Conservation (phyloP, 306 rosid species). For the Citrullus mucosospermus region DNA sequence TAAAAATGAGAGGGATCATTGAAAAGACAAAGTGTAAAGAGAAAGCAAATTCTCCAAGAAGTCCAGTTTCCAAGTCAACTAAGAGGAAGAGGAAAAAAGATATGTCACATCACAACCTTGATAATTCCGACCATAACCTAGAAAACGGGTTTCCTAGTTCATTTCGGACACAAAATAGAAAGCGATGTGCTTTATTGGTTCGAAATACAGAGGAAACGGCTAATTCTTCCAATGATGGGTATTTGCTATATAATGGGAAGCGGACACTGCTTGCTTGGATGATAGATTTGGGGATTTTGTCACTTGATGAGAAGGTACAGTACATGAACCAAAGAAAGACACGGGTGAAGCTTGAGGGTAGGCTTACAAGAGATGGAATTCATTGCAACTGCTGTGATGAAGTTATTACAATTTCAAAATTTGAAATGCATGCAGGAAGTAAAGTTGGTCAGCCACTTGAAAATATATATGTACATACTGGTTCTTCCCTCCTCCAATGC, state of each 20-base stretch:
- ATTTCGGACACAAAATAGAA: slow-evolving; percentile 33
- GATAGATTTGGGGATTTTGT: slow-evolving; percentile 66
- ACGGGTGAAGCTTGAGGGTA: slow-evolving; percentile 37
- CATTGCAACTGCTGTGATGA: slow-evolving; percentile 66
- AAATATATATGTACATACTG: slow-evolving; percentile 43
- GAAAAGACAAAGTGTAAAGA: slow-evolving; percentile 25
- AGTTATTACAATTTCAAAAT: slow-evolving; percentile 39
- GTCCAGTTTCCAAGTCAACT: slow-evolving; percentile 20
- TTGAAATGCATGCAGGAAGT: slow-evolving; percentile 66
- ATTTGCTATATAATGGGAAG: slow-evolving; percentile 60
- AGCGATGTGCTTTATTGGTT: slow-evolving; percentile 47
- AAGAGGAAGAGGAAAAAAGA: slow-evolving; percentile 37
- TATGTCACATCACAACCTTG: slow-evolving; percentile 14
- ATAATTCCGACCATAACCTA: slow-evolving; percentile 7
- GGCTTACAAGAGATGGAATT: slow-evolving; percentile 68
- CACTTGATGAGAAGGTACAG: slow-evolving; percentile 51
- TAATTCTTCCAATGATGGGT: slow-evolving; percentile 64
- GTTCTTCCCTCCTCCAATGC: slow-evolving; percentile 70
- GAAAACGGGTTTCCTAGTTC: slow-evolving; percentile 18
- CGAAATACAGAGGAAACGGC: slow-evolving; percentile 46
- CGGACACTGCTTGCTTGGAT: slow-evolving; percentile 82
- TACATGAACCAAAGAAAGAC: slow-evolving; percentile 33
- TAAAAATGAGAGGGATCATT: slow-evolving; percentile 2
- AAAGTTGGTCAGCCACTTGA: slow-evolving; percentile 38
- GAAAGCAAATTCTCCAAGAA: slow-evolving; percentile 20